Percentiles rank a stretch among this genome's conserved stretches.
These are phyloP conservation scores for Setaria viridis DNA, from an alignment of 202 grass and related monocot species.

Conservation along the genomic window DNA sequence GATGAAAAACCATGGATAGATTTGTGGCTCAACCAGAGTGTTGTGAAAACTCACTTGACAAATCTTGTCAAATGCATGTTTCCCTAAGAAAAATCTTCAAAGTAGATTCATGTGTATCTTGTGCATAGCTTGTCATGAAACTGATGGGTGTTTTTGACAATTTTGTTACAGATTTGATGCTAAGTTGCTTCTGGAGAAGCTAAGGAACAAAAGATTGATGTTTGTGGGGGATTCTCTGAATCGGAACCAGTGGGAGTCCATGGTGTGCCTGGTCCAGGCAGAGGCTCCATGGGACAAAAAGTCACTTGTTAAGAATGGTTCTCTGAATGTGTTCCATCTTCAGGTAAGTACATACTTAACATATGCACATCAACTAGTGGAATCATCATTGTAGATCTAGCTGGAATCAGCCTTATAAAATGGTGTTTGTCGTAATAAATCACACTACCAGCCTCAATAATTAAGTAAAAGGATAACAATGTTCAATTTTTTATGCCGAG, in stretches of 20 bases:
- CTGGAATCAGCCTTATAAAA: slow-evolving; percentile 27
- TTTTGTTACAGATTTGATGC: slow-evolving; percentile 67
- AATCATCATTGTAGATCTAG: background rate
- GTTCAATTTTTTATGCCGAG: slow-evolving; percentile 20
- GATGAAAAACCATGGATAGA: background rate
- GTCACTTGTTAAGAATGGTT: slow-evolving; percentile 77
- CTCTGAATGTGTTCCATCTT: slow-evolving; percentile 75
- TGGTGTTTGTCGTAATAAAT: background rate
- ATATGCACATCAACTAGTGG: slow-evolving; percentile 9
- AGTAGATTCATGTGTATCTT: background rate
- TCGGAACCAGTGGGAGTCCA: slow-evolving; percentile 93
- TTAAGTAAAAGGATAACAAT: slow-evolving; percentile 26
- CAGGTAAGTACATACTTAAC: slow-evolving; percentile 41
- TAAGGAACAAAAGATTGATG: slow-evolving; percentile 85
- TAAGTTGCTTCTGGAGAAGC: slow-evolving; percentile 64
- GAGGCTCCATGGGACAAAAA: slow-evolving; percentile 77
- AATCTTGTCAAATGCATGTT: slow-evolving; percentile 17
- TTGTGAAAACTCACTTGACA: background rate
- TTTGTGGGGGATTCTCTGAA: slow-evolving; percentile 92
- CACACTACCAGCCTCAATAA: background rate
- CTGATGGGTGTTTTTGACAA: background rate
- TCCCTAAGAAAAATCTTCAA: slow-evolving; percentile 1
- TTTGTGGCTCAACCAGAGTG: background rate
- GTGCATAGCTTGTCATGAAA: background rate
- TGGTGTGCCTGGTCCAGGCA: slow-evolving; percentile 82